Evolutionary conservation across 352 stramenopile genomes (phyloP).

Genomic region (Phytophthora fragariae): DNA sequence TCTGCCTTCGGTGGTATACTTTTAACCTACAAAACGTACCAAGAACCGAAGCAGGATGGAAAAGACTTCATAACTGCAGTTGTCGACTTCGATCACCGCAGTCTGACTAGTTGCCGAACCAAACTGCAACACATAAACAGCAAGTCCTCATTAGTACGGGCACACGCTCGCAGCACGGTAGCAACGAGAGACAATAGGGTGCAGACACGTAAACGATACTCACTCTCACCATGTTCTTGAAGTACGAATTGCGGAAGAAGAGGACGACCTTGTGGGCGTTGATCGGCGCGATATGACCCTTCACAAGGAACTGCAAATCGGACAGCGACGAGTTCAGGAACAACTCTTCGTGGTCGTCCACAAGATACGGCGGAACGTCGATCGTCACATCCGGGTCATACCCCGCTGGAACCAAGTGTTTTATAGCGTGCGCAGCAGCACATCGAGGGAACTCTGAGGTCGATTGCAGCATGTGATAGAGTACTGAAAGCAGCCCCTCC

Average conservation of each 20-base stretch:
- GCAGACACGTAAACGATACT: constrained; percentile 49
- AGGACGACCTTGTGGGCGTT: constrained; percentile 91
- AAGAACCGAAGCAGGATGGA: constrained; percentile 85
- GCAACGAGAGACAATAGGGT: background rate
- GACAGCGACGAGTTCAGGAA: constrained; percentile 86
- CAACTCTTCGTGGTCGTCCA: constrained; percentile 90
- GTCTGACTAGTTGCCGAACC: constrained; percentile 82
- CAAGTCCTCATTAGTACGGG: constrained; percentile 22
- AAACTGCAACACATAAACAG: constrained; percentile 60
- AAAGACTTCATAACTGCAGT: constrained; percentile 91
- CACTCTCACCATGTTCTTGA: constrained; percentile 93
- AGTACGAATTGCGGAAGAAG: constrained; percentile 92
- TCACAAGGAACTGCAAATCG: constrained; percentile 89
- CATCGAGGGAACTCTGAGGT: constrained; percentile 77
- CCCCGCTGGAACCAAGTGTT: constrained; percentile 77
- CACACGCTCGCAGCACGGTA: background rate
- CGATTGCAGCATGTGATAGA: constrained; percentile 86
- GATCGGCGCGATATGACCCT: constrained; percentile 86
- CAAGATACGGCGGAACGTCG: constrained; percentile 78
- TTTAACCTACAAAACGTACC: constrained; percentile 46
- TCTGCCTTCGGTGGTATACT: background rate
- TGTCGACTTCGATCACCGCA: constrained; percentile 89
- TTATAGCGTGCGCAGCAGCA: constrained; percentile 86
- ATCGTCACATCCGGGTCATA: constrained; percentile 85
- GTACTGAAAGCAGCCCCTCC: constrained; percentile 79